Evolutionary conservation across 2,329 filamentous ascomycete species (phyloP), one percentile per base, ranked within the genome.

Genomic region (Byssochlamys sp.): DNA sequence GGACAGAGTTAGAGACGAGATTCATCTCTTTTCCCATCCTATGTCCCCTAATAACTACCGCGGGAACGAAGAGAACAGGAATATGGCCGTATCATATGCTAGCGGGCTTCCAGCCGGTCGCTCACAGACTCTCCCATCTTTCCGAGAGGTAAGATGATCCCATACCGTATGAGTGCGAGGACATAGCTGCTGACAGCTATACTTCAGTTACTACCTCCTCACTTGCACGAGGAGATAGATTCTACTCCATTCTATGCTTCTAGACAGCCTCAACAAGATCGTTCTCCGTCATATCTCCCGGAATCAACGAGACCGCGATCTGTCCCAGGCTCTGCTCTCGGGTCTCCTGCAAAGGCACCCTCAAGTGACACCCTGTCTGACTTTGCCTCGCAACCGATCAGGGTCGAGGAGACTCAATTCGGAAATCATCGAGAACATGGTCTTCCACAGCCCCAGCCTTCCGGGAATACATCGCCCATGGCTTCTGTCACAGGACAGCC

Each of bases 151-250:
- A 60, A 64, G 69, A 56, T 26, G 2, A 35, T 52, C 29, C 39
- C 25, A 10, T 9, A 19, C 24, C 1, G 19, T 26, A 31, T 12
- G 26, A 26, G 25, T 31, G 27, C 26, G 14, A 19, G 5, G 4
- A 45, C 11, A 52, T 11, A 39, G 25, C 59, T 19, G 56, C 60
- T 66, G 55, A 65, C 50, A 24, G 14, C 1, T 45, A 4, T 12
- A 14, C 19, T 29, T 9, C 53, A 75, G 73, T 65, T 75, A 11
- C 70, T 75, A 12, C 73, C 73, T 27, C 65, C 71, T 57, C 71
- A 75, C 59, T 66, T 75, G 9, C 73, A 75, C 58, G 71, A 74
- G 59, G 73, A 73, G 59, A 75, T 75, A 59, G 73, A 75, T 33
- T 73, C 72, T 25, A 69, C 68, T 11, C 64, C 71, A 59, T 73